These are phyloP conservation scores for Rhododendron molle DNA, from an alignment of 148 eudicot species.

Conservation along the genomic window DNA sequence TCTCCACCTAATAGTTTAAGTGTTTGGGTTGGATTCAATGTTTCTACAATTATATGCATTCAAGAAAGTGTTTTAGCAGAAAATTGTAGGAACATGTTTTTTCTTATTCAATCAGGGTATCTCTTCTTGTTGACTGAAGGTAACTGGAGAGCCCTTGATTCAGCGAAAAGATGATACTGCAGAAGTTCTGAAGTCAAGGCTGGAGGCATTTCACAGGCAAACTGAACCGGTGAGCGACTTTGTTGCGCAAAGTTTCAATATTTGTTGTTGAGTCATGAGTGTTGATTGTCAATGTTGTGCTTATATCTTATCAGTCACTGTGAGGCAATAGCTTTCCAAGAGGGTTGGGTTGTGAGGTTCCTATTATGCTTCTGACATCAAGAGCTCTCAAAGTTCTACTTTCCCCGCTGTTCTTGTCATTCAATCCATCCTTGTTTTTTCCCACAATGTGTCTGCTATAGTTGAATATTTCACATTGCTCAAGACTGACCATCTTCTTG, in stretches of 20 bases:
- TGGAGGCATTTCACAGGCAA: slow-evolving; percentile 71
- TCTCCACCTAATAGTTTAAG: not conserved
- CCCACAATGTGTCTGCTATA: not conserved
- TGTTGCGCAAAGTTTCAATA: not conserved
- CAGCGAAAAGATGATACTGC: slow-evolving; percentile 97
- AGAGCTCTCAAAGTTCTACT: not conserved
- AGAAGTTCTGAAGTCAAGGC: slow-evolving; percentile 83
- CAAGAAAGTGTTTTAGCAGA: not conserved
- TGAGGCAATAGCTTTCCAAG: not conserved
- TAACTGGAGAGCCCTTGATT: slow-evolving; percentile 90
- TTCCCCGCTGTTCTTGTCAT: not conserved
- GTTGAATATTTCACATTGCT: too few species aligned
- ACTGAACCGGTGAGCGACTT: slow-evolving; percentile 60
- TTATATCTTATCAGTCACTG: not conserved
- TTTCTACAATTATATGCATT: not conserved
- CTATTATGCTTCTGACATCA: not conserved
- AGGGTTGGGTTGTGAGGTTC: not conserved
- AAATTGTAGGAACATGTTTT: not conserved
- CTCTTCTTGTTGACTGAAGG: slow-evolving; percentile 32
- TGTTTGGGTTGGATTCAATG: not conserved
- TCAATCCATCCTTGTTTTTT: not conserved
- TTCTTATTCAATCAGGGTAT: not conserved
- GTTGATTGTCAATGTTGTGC: not conserved
- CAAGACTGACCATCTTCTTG: too few species aligned
- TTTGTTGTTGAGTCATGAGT: not conserved